Evolutionary conservation across 139 green algal genomes (phyloP).

Genomic region (Tetraselmis striata): DNA sequence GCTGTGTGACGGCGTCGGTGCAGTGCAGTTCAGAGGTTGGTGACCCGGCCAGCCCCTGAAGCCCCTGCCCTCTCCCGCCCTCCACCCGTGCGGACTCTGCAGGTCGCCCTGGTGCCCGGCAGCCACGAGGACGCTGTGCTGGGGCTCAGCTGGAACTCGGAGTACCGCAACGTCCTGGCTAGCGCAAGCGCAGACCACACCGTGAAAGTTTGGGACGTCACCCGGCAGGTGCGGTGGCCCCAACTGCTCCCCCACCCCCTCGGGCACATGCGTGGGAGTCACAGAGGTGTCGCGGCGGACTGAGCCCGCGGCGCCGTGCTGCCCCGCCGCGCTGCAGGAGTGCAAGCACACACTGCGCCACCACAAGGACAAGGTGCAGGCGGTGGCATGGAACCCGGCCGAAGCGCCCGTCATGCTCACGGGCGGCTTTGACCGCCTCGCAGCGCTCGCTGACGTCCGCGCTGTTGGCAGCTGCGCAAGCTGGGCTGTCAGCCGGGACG

Average conservation of each 20-base stretch:
- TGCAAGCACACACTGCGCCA: slow-evolving; percentile 76
- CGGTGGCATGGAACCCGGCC: slow-evolving; percentile 86
- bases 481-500: slow-evolving; percentile 76
- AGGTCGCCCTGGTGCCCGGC: slow-evolving; percentile 49
- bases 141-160: slow-evolving; percentile 80
- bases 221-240: slow-evolving; percentile 18
- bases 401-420: slow-evolving; percentile 81
- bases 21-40: too few relatives aligned
- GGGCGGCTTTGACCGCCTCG: slow-evolving; percentile 76
- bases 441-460: slow-evolving; percentile 38
- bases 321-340: slow-evolving; percentile 11
- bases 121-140: slow-evolving; percentile 88
- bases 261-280: too few relatives aligned
- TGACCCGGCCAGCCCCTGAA: too few relatives aligned
- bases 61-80: too few relatives aligned
- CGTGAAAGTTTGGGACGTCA: slow-evolving; percentile 85
- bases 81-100: too few relatives aligned
- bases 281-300: background rate
- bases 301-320: too few relatives aligned
- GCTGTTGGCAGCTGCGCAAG: slow-evolving; percentile 47
- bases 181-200: slow-evolving; percentile 73
- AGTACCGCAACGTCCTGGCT: slow-evolving; percentile 87
- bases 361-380: slow-evolving; percentile 91
- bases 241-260: too few relatives aligned
- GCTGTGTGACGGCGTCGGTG: too few relatives aligned